Base-by-base conservation (phyloP, 208 protist genomes). In the Trypanosoma brucei region DNA sequence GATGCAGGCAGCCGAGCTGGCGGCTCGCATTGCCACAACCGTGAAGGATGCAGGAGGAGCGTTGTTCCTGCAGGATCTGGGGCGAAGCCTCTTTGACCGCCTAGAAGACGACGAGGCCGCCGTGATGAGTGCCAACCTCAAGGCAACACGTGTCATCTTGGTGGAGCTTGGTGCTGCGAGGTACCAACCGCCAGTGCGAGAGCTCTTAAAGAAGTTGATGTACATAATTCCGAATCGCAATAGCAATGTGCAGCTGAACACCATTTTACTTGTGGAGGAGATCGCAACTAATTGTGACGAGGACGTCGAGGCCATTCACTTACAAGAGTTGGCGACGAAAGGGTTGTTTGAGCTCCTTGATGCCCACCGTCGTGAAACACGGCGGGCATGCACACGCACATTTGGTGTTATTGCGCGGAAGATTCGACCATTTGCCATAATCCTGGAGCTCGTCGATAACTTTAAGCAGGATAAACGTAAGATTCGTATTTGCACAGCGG, bases 371-470 rank as follows among this genome's bases (percentile, higher is more conserved):
- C 98, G 99, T 56, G 88, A 84, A 44, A 99, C 99, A 40, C 83
- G 98, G 30, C 66, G 89, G 36, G 94, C 97, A 5, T 96, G 98
- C 45, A 92, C 99, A 30, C 96, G 98, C 63, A 98, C 98, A 2
- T 99, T 99, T 85, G 98, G 98, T 56, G 97, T 98, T 58, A 99
- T 99, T 71, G 98, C 99, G 2, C 96, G 98, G 57, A 97, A 94
- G 13, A 99, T 99, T 72, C 94, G 98, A 37, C 98, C 98, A 33
- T 98, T 98, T 57, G 98, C 99, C 65, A 99, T 99, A 54, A 89
- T 99, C 30, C 81, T 96, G 14, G 98, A 98, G 51, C 88, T 99
- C 13, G 83, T 99, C 0, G 98, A 99, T 70, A 99, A 99, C 81
- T 94, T 99, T 38, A 94, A 97, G 56, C 86, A 96, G 51, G 98